These are phyloP conservation scores for Daedaleopsis nitida DNA, from an alignment of 768 basidiomycete genomes.

Conservation along the genomic window DNA sequence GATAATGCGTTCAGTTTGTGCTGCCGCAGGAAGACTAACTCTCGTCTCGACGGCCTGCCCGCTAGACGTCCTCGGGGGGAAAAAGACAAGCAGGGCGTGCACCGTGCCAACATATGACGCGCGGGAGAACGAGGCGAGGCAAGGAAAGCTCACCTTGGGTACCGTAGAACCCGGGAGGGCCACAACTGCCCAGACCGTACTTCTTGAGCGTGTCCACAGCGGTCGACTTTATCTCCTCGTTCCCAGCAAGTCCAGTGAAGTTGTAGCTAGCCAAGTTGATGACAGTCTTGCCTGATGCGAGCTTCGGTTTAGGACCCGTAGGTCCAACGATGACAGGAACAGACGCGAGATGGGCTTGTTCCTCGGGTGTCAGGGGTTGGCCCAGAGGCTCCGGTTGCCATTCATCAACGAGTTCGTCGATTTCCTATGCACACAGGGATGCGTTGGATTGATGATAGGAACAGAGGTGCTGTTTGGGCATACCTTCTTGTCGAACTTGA, in stretches of 20 bases:
- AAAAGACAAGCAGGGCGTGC: neutral
- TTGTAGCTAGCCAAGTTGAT: conserved; percentile 90
- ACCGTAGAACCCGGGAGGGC: conserved; percentile 96
- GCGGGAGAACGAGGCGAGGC: too few species aligned
- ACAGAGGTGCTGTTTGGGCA: conserved; percentile 15
- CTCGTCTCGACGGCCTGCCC: too few species aligned
- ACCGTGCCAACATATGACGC: neutral
- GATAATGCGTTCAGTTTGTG: neutral
- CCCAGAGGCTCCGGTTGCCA: conserved; percentile 89
- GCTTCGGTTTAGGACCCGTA: conserved; percentile 81
- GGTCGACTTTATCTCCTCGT: conserved; percentile 82
- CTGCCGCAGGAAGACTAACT: neutral
- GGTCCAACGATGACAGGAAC: conserved; percentile 81
- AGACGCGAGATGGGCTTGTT: conserved; percentile 68
- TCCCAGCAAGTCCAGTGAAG: conserved; percentile 87
- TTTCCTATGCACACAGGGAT: conserved; percentile 61
- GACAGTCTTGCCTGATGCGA: conserved; percentile 74
- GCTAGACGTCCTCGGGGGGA: neutral
- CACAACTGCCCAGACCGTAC: conserved; percentile 94
- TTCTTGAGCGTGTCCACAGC: conserved; percentile 83
- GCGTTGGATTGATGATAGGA: neutral
- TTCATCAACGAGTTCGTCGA: conserved; percentile 94
- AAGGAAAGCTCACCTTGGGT: conserved; percentile 72
- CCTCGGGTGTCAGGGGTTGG: conserved; percentile 56
- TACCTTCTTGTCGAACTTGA: conserved; percentile 90